Evolutionary conservation across 2,329 filamentous ascomycete genomes (phyloP), one percentile per base, ranked within the genome.

Genomic region (Microthyrium microscopicum): DNA sequence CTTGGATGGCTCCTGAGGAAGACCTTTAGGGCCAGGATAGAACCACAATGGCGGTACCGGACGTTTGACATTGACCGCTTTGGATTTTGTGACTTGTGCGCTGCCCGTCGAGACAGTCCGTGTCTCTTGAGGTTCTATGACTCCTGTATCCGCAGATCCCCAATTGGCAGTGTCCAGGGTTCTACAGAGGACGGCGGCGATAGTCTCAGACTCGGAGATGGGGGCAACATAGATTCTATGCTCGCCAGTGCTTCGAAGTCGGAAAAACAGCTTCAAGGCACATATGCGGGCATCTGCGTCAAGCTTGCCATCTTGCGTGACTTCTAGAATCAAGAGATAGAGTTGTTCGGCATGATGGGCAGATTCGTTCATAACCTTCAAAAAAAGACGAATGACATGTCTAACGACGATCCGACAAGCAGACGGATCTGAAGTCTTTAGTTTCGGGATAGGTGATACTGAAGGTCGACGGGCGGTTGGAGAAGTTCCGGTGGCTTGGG

Each of bases 201-300:
- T 60, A 34, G 71, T 72, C 41, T 77, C 71, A 19, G 73, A 77
- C 49, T 92, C 82, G 2, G 77, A 71, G 20, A 71, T 68, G 21
- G 69, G 57, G 5, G 73, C 73, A 34, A 93, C 60, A 37, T 77
- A 82, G 4, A 94, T 67, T 28, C 75, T 69, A 42, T 85, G 72
- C 7, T 77, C 72, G 50, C 78, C 82, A 53, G 93, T 83, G 16
- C 83, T 82, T 38, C 85, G 71, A 20, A 94, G 59, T 27, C 85
- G 73, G 49, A 91, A 87, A 2, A 94, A 60, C 27, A 55, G 41
- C 34, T 53, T 54, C 7, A 57, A 42, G 5, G 52, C 50, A 11
- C 49, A 49, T 28, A 57, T 43, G 4, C 54, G 49, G 21, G 53
- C 54, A 42, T 57, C 54, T 27, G 43, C 49, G 9, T 48, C 44